phyloP scores from a whole-genome alignment of 345 rosid genomes.

The Rhodomyrtus tomentosa region DNA sequence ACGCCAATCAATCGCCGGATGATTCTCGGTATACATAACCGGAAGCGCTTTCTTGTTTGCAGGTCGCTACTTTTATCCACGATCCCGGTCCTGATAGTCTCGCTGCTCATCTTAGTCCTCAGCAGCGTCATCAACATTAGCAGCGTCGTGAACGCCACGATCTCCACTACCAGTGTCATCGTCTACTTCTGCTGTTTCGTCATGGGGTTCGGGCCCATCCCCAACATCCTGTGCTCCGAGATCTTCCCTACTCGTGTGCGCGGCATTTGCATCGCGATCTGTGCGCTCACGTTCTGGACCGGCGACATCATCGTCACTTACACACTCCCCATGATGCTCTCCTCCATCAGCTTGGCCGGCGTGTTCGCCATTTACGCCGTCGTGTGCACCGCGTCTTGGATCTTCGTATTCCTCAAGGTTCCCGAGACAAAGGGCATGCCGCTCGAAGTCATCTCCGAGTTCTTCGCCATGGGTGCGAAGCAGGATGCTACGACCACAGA shows the following conservation, averaged over 20 bases:
- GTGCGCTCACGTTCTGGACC: conserved; percentile 26
- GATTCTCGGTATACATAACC: neutral
- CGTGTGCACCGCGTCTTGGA: conserved; percentile 20
- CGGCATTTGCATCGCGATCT: conserved; percentile 33
- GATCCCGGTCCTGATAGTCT: conserved; percentile 21
- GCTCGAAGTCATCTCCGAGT: conserved; percentile 35
- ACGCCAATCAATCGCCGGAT: neutral
- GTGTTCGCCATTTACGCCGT: conserved; percentile 18
- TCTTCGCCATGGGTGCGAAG: conserved; percentile 24
- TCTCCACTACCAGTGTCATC: conserved; percentile 19
- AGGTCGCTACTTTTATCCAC: conserved; percentile 27
- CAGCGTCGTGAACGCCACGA: conserved; percentile 9
- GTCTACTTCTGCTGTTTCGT: conserved; percentile 26
- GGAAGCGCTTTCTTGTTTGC: neutral
- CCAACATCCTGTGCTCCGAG: conserved; percentile 35
- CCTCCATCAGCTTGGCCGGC: conserved; percentile 21
- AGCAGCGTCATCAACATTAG: conserved; percentile 8
- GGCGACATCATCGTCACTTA: conserved; percentile 28
- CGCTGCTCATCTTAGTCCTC: conserved; percentile 18
- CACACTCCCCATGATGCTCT: conserved; percentile 22
- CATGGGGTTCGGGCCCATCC: conserved; percentile 33
- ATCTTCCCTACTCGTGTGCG: conserved; percentile 34
- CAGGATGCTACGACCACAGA: neutral
- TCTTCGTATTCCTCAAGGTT: conserved; percentile 30
- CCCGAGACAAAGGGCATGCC: conserved; percentile 51